A percentile compares a stretch with the other conserved stretches of the same genome.
Conservation (phyloP, 1,284 basidiomycete species). For the Anthracocystis setariae region DNA sequence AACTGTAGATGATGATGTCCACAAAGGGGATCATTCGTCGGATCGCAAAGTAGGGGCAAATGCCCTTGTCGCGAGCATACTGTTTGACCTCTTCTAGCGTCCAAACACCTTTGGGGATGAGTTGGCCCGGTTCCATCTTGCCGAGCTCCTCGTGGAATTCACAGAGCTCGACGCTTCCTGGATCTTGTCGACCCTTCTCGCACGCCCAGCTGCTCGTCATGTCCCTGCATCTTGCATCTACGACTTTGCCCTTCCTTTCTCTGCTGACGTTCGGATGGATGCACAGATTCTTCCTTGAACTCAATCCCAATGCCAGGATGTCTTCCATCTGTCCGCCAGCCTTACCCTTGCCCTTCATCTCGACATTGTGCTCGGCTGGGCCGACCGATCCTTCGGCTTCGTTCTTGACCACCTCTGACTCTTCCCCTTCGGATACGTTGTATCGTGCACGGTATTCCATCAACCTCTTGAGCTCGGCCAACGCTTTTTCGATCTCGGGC, state of each 20-base stretch:
- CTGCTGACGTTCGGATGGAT: slow-evolving; percentile 93
- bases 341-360: slow-evolving; percentile 46
- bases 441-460: slow-evolving; percentile 81
- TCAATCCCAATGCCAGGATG: slow-evolving; percentile 90
- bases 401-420: slow-evolving; percentile 77
- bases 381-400: slow-evolving; percentile 30
- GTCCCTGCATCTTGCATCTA: slow-evolving; percentile 96
- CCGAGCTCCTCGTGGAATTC: slow-evolving; percentile 91
- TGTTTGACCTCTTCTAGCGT: slow-evolving; percentile 93
- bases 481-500: slow-evolving; percentile 99
- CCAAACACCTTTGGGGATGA: slow-evolving; percentile 89
- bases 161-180: slow-evolving; percentile 91
- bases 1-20: slow-evolving; percentile 97
- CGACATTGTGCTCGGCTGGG: slow-evolving; percentile 31
- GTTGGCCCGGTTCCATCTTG: slow-evolving; percentile 82
- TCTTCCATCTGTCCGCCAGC: slow-evolving; percentile 67
- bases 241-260: slow-evolving; percentile 97
- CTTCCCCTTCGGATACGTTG: slow-evolving; percentile 70
- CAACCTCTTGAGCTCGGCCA: slow-evolving; percentile 92
- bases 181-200: slow-evolving; percentile 85
- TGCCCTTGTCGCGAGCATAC: slow-evolving; percentile 83
- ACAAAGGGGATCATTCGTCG: slow-evolving; percentile 97
- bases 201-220: slow-evolving; percentile 87
- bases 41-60: slow-evolving; percentile 96
- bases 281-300: slow-evolving; percentile 95